Base-by-base conservation (phyloP, 2,329 filamentous ascomycete genomes). In the Cladosporium sp. region DNA sequence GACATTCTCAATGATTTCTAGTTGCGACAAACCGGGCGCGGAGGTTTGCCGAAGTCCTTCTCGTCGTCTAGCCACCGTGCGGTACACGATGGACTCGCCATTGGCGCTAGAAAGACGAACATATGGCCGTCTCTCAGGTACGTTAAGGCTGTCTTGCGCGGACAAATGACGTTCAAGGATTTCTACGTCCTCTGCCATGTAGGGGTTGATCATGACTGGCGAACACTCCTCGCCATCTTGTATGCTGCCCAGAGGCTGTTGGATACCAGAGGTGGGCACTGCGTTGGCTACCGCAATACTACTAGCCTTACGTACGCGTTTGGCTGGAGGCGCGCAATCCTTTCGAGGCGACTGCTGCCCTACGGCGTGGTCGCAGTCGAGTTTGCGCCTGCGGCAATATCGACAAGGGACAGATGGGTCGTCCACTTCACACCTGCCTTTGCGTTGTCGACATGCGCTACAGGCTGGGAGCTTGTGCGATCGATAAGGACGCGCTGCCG, bases 11-110 rank as follows among this genome's bases (percentile, higher is more conserved):
- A 80, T 70, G 51, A 80, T 76, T 58, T 80, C 78, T 6, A 76
- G 69, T 62, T 81, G 78, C 58, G 74, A 73, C 56, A 70, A 74
- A 3, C 79, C 79, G 14, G 78, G 77, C 6, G 74, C 72, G 14
- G 53, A 18, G 13, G 62, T 34, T 6, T 34, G 28, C 4, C 51
- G 51, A 7, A 57, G 25, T 21, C 83, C 83, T 65, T 81, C 80
- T 59, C 83, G 79, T 59, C 81, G 80, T 46, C 82, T 76, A 11
- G 83, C 82, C 3, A 85, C 81, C 5, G 82, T 83, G 10, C 78
- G 71, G 58, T 80, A 80, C 2, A 79, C 73, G 7, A 80, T 75
- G 5, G 78, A 76, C 57, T 79, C 74, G 23, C 80, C 76, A 6
- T 72, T 68, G 61, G 76, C 80, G 61, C 80, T 83, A 1, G 81